Evolutionary conservation across 805 yeast species (phyloP).

Genomic region (Yarrowia deformans): DNA sequence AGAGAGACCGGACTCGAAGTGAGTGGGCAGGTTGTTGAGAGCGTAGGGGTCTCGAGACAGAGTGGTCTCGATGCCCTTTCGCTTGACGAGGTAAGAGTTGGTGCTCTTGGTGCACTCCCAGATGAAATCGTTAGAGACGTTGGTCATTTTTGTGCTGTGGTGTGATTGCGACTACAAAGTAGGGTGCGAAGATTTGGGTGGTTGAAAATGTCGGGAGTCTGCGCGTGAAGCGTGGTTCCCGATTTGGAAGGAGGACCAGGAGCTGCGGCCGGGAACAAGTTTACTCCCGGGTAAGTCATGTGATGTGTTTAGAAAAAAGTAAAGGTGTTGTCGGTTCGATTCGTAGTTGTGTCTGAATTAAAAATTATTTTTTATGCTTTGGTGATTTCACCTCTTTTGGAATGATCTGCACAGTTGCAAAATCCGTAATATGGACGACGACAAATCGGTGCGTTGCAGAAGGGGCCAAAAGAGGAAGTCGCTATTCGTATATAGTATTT

Average conservation of each 20-base stretch:
- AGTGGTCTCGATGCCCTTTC: conserved; percentile 52
- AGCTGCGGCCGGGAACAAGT: conserved; percentile 9
- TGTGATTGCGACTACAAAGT: conserved; percentile 31
- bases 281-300: conserved; percentile 38
- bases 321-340: not conserved
- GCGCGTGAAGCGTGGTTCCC: conserved; percentile 16
- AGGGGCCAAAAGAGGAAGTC: not conserved
- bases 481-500: too few relatives aligned
- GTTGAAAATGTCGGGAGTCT: conserved; percentile 31
- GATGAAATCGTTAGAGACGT: conserved; percentile 54
- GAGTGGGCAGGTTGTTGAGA: conserved; percentile 57
- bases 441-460: not conserved
- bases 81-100: conserved; percentile 58
- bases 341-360: not conserved
- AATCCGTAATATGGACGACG: not conserved
- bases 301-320: not conserved
- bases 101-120: conserved; percentile 60
- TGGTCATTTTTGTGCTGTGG: conserved; percentile 41
- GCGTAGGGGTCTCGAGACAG: conserved; percentile 62
- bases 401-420: not conserved
- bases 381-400: not conserved
- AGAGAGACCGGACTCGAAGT: conserved; percentile 58
- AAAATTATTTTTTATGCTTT: too few relatives aligned
- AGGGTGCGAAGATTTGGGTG: conserved; percentile 33
- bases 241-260: not conserved